phyloP scores from a whole-genome alignment of 1,139 yeast genomes.

The Yamadazyma oceani region DNA sequence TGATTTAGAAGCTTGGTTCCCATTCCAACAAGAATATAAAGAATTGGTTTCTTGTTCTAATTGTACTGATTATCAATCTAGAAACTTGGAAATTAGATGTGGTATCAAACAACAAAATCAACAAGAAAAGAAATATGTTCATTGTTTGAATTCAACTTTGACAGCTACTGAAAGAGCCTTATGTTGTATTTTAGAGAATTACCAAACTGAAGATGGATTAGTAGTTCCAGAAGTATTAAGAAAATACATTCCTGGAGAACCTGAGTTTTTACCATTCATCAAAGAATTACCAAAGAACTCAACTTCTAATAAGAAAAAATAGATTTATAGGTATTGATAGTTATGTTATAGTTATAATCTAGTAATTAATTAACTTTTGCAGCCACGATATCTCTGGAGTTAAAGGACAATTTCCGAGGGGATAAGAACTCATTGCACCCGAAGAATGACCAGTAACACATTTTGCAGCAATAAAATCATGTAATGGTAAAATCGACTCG shows the following conservation, averaged over 20 bases:
- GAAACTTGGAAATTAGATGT: conserved; percentile 97
- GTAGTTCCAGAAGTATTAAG: conserved; percentile 93
- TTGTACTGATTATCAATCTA: conserved; percentile 98
- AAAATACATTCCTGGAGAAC: conserved; percentile 96
- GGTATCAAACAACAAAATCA: conserved; percentile 97
- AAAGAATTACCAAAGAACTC: conserved; percentile 94
- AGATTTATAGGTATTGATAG: background rate
- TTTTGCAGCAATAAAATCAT: too few relatives aligned
- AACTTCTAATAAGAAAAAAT: conserved; percentile 72
- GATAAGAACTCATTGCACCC: too few relatives aligned
- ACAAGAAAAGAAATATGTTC: conserved; percentile 96
- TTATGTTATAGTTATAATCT: too few relatives aligned
- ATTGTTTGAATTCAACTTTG: conserved; percentile 94
- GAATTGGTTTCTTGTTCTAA: conserved; percentile 98
- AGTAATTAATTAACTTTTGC: too few relatives aligned
- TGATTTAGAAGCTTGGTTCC: conserved; percentile 99
- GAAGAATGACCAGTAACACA: too few relatives aligned
- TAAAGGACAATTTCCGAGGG: too few relatives aligned
- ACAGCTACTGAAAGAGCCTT: conserved; percentile 98
- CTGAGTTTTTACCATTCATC: conserved; percentile 87
- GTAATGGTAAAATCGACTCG: too few relatives aligned
- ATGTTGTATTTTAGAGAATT: conserved; percentile 95
- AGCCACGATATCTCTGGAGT: too few relatives aligned
- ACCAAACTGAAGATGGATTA: conserved; percentile 95
- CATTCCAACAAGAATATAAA: conserved; percentile 97